A percentile compares a stretch with the other conserved stretches of the same genome.
phyloP scores from a whole-genome alignment of 305 asterid species.

The Ilex paraguariensis region DNA sequence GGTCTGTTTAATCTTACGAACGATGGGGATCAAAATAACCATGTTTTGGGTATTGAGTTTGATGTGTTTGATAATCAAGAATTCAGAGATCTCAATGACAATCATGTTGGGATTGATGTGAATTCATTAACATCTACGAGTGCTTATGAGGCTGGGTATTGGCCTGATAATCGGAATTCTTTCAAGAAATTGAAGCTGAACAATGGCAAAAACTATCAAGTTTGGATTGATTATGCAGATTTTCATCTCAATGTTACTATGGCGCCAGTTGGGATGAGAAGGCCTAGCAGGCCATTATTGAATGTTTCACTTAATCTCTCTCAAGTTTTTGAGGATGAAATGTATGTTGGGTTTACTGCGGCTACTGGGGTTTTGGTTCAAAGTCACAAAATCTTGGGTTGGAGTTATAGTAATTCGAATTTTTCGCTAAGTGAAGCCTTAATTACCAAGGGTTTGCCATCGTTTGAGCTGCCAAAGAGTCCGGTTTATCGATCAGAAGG shows the following conservation, averaged over 20 bases:
- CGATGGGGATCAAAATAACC: constrained; percentile 31
- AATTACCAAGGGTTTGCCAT: constrained; percentile 50
- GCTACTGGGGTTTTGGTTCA: constrained; percentile 61
- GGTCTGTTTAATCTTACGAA: constrained; percentile 52
- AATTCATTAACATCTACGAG: constrained; percentile 43
- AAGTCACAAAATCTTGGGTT: constrained; percentile 57
- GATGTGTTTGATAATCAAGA: constrained; percentile 64
- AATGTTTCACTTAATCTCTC: constrained; percentile 47
- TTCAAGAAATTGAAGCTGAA: constrained; percentile 38
- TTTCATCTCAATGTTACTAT: constrained; percentile 48
- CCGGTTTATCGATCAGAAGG: constrained; percentile 36
- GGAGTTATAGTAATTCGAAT: constrained; percentile 77
- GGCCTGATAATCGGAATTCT: constrained; percentile 24
- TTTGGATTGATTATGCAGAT: constrained; percentile 65
- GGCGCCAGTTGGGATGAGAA: constrained; percentile 42
- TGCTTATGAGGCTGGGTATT: constrained; percentile 56
- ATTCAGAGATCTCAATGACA: constrained; percentile 38
- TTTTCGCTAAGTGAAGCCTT: constrained; percentile 35
- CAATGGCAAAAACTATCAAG: constrained; percentile 58
- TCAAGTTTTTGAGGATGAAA: constrained; percentile 48
- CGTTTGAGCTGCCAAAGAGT: constrained; percentile 54
- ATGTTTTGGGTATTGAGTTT: constrained; percentile 63
- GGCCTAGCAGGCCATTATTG: constrained; percentile 51
- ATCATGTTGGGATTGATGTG: constrained; percentile 65
- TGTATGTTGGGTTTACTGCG: constrained; percentile 75